These are phyloP conservation scores for Mucor indicus DNA, from an alignment of 371 early-diverging fungal species.

Conservation along the genomic window DNA sequence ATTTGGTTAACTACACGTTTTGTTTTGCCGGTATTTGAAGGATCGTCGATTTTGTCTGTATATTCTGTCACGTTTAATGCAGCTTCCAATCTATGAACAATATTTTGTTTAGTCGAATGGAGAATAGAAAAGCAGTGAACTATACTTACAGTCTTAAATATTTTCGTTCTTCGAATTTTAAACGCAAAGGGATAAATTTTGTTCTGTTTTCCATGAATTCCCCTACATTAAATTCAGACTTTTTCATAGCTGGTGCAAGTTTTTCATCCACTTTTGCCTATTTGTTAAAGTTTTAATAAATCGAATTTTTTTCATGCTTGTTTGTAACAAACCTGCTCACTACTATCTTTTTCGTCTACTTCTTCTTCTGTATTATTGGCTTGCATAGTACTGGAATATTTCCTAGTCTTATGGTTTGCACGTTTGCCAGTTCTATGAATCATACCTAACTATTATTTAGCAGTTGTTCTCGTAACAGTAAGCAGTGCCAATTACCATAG, in stretches of 20 bases:
- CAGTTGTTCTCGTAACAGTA: neutral
- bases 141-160: slow-evolving; percentile 70
- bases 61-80: slow-evolving; percentile 87
- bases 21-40: slow-evolving; percentile 76
- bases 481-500: slow-evolving; percentile 43
- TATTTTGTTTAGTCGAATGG: neutral
- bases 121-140: neutral
- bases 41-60: slow-evolving; percentile 89
- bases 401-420: slow-evolving; percentile 51
- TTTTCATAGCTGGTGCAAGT: slow-evolving; percentile 10
- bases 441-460: slow-evolving; percentile 39
- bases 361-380: neutral
- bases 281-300: neutral
- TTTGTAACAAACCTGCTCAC: slow-evolving; percentile 4
- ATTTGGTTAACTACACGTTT: slow-evolving; percentile 94
- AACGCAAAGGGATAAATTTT: slow-evolving; percentile 90
- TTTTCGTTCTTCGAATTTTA: slow-evolving; percentile 86
- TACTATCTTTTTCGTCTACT: slow-evolving; percentile 5
- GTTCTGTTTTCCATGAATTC: slow-evolving; percentile 76
- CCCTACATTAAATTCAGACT: slow-evolving; percentile 45
- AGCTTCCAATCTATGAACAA: slow-evolving; percentile 69
- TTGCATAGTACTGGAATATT: slow-evolving; percentile 11
- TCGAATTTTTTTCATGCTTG: neutral
- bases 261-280: slow-evolving; percentile 14
- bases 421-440: slow-evolving; percentile 88